Conservation (phyloP, 23 red algal species). For the Cyanidioschyzon merolae region DNA sequence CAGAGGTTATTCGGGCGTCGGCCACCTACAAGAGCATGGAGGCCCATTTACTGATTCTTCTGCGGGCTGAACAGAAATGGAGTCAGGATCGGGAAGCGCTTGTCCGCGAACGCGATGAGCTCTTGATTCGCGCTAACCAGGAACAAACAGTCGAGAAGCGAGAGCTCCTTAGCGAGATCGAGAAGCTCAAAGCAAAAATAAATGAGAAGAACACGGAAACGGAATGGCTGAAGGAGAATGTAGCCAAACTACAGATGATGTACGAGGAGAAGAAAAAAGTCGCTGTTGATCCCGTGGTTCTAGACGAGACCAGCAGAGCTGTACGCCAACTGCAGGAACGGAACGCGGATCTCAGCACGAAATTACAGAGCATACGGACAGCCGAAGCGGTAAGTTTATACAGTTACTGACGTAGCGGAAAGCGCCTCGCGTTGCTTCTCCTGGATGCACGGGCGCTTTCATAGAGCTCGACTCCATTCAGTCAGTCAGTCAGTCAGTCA, state of each 20-base stretch:
- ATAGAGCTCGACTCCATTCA: no score
- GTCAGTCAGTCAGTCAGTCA: no score
- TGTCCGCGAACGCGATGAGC: constrained; percentile 12
- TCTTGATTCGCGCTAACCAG: neutral
- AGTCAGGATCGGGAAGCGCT: constrained; percentile 6
- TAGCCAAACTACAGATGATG: constrained; percentile 8
- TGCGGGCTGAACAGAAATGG: constrained; percentile 10
- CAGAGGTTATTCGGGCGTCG: neutral
- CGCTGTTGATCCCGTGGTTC: constrained; percentile 2
- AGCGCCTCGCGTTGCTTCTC: no score
- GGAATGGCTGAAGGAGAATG: neutral
- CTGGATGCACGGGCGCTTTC: no score
- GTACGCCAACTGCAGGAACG: neutral
- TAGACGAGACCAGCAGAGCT: neutral
- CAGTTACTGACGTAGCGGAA: neutral
- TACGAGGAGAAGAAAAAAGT: constrained; percentile 19
- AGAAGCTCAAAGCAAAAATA: neutral
- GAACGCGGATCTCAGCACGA: neutral
- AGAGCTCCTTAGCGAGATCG: neutral
- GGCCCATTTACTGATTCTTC: constrained; percentile 6
- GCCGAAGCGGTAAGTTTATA: constrained; percentile 1
- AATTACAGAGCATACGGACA: neutral
- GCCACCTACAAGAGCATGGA: constrained; percentile 11
- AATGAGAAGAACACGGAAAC: neutral
- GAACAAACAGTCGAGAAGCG: neutral